These are phyloP conservation scores for Gastrolobium villosum DNA, from an alignment of 306 rosid genomes.

Conservation along the genomic window DNA sequence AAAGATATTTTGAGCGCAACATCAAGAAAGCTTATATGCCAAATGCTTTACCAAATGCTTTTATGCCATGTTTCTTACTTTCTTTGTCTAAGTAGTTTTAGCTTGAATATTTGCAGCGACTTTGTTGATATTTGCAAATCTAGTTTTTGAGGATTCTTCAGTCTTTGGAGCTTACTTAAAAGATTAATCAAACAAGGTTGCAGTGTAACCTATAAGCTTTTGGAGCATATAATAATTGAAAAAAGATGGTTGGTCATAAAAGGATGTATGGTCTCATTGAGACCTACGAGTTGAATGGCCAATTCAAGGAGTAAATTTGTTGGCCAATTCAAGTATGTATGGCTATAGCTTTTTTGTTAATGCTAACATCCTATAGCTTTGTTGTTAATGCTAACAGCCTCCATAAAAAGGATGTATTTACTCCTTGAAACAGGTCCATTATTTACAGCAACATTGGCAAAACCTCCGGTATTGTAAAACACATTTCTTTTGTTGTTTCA, in stretches of 20 bases:
- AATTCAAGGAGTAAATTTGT: no score
- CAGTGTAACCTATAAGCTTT: not conserved
- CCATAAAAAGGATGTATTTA: conserved; percentile 30
- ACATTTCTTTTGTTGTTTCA: conserved; percentile 21
- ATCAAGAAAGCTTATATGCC: conserved; percentile 82
- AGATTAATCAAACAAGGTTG: conserved; percentile 5
- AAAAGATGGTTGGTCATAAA: conserved; percentile 61
- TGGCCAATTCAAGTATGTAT: no score
- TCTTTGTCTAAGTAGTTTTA: conserved; percentile 26
- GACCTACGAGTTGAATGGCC: no score
- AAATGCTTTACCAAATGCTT: no score
- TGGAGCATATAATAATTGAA: not conserved
- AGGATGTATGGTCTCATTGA: conserved; percentile 26
- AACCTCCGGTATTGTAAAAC: conserved; percentile 32
- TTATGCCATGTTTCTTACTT: conserved; percentile 21
- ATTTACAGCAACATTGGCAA: conserved; percentile 60
- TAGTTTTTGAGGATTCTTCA: not conserved
- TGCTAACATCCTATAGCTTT: no score
- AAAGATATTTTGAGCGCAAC: conserved; percentile 90
- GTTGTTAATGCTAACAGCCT: no score
- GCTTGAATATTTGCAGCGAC: not conserved
- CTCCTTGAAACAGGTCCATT: conserved; percentile 79
- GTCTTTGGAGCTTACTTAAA: not conserved
- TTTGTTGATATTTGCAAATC: conserved; percentile 30
- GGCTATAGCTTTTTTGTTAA: no score